Conservation (phyloP, 768 basidiomycete genomes). For the Collybia mongolica region DNA sequence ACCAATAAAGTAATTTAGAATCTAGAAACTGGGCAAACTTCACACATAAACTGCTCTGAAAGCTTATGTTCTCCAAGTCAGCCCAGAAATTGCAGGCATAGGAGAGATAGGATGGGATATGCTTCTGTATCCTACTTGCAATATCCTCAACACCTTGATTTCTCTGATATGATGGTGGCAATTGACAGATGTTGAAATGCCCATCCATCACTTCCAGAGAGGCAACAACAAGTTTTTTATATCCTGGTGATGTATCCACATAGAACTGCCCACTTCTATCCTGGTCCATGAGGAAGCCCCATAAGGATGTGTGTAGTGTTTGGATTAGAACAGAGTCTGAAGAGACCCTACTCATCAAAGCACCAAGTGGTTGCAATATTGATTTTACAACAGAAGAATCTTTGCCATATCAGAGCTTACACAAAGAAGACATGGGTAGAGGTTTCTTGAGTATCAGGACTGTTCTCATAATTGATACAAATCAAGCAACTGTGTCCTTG, state of each 20-base stretch:
- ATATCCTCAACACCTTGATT: neutral
- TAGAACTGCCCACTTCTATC: neutral
- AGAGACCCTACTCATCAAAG: neutral
- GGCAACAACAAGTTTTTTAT: neutral
- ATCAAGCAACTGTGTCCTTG: neutral
- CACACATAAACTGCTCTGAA: neutral
- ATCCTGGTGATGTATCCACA: neutral
- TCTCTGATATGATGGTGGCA: neutral
- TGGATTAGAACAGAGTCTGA: neutral
- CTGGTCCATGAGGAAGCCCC: neutral
- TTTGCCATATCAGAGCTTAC: too few relatives aligned
- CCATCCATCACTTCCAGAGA: neutral
- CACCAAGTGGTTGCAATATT: neutral
- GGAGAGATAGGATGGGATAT: neutral
- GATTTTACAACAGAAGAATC: neutral
- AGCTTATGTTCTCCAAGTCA: neutral
- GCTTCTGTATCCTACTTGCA: neutral
- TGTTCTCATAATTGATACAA: neutral
- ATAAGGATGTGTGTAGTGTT: neutral
- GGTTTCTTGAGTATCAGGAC: neutral
- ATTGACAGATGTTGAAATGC: neutral
- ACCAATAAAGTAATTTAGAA: neutral
- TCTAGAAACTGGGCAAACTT: neutral
- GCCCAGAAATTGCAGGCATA: neutral
- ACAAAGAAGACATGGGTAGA: too few relatives aligned